phyloP scores from a whole-genome alignment of 805 yeast species.

The Pichia gijzeniarum region DNA sequence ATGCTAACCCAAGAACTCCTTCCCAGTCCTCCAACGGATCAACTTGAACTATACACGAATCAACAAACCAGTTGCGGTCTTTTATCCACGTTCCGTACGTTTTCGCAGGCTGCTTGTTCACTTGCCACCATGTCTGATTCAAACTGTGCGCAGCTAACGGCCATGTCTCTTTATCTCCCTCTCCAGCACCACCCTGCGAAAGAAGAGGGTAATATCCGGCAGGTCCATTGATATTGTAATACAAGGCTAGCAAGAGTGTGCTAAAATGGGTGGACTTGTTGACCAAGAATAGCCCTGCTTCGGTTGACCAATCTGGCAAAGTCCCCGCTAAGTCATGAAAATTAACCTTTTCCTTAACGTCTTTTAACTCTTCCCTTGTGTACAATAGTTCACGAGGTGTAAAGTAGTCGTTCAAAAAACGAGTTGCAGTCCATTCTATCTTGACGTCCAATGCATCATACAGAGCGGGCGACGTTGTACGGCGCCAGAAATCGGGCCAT shows the following conservation, averaged over 20 bases:
- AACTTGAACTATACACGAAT: constrained; percentile 23
- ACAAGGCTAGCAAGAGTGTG: constrained; percentile 51
- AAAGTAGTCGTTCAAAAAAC: constrained; percentile 24
- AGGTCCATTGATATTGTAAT: constrained; percentile 63
- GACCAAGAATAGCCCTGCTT: constrained; percentile 58
- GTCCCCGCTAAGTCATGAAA: constrained; percentile 59
- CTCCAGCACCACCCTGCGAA: constrained; percentile 59
- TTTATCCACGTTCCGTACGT: constrained; percentile 19
- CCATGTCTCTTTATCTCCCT: constrained; percentile 73
- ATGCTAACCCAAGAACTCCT: constrained; percentile 10
- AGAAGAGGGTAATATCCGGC: constrained; percentile 50
- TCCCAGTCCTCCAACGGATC: constrained; percentile 26
- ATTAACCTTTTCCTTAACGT: constrained; percentile 26
- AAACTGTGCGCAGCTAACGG: constrained; percentile 54
- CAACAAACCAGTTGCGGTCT: constrained; percentile 16
- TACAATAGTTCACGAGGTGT: constrained; percentile 23
- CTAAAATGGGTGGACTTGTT: constrained; percentile 51
- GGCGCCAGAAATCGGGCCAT: constrained; percentile 76
- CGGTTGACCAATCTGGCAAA: constrained; percentile 59
- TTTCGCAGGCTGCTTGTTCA: constrained; percentile 29
- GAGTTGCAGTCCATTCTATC: constrained; percentile 26
- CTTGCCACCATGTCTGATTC: constrained; percentile 43
- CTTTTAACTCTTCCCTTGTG: constrained; percentile 29
- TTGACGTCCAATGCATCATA: constrained; percentile 32
- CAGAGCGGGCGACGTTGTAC: constrained; percentile 57